Evolutionary conservation across 345 rosid species (phyloP), one percentile per base, ranked within the genome.

Genomic region (Acer negundo): DNA sequence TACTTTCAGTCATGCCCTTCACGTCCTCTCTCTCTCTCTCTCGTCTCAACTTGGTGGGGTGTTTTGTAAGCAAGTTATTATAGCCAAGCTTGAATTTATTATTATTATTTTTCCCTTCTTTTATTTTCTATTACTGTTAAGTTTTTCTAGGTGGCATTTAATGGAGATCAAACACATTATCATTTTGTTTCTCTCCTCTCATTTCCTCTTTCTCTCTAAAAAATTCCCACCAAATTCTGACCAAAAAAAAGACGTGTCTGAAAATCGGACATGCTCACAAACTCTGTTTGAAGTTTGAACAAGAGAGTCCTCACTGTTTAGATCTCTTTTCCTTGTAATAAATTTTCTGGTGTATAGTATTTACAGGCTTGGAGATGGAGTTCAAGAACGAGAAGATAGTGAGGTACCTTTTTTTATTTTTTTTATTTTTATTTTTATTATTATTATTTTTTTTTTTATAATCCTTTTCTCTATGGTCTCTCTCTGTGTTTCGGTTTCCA

Each of bases 361-460:
- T 22, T 59, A n/a, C 58, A 53, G 6, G 58, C 55, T 53, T 2
- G 23, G 63, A 20, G 26, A 90, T 88, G 94, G 87, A 83, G 73
- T 83, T 84, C 58, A 85, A 87, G 71, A 86, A 84, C 74, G 79
- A 73, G 81, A 91, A 82, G 69, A 78, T 84, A 72, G 89, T 90
- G 84, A 89, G 93, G 94, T 88, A 73, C 24, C 65, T 19, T 49
- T 7, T 17, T 65, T 73, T 26, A 65, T 19, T 49, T 7, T 17
- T 65, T 73, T 26, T 77, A 0, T 28, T 69, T 19, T 49, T 7
- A n/a, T 17, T 65, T 73, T 26, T 77, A 0, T 28, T n/a, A n/a
- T n/a, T n/a, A n/a, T n/a, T n/a, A n/a, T n/a, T n/a, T 69, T 19
- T 49, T 7, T 17, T 65, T 73, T 26, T 77, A 0, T 28, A 2